Evolutionary conservation across 2,329 filamentous ascomycete genomes (phyloP).

Genomic region (Penicillium sp.): DNA sequence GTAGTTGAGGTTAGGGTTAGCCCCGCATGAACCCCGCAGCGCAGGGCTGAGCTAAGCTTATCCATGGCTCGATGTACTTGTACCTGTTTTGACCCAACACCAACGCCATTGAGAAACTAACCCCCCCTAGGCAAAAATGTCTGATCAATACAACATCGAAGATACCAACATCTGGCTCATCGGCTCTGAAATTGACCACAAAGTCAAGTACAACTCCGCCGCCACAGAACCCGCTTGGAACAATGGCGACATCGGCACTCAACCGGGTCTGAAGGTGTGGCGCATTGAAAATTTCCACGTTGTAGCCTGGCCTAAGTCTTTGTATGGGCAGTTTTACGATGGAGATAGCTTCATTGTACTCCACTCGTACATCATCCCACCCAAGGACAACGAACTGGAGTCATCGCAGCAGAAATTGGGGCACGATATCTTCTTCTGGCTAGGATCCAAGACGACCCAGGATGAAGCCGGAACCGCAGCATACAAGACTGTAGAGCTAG

Average conservation of each 20-base stretch:
- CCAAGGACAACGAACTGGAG: slow-evolving; percentile 15
- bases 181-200: slow-evolving; percentile 61
- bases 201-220: slow-evolving; percentile 64
- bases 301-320: slow-evolving; percentile 55
- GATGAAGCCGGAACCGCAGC: slow-evolving; percentile 67
- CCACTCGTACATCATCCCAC: slow-evolving; percentile 54
- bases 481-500: slow-evolving; percentile 67
- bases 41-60: no score
- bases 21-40: no score
- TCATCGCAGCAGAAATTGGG: slow-evolving; percentile 39
- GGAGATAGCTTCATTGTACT: slow-evolving; percentile 67
- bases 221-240: slow-evolving; percentile 65
- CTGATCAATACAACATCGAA: slow-evolving; percentile 48
- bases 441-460: slow-evolving; percentile 61
- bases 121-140: neutral
- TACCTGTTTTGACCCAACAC: no score
- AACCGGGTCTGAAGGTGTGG: slow-evolving; percentile 59
- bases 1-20: no score
- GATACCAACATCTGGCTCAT: slow-evolving; percentile 67
- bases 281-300: slow-evolving; percentile 66
- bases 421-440: slow-evolving; percentile 69
- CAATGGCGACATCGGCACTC: slow-evolving; percentile 50
- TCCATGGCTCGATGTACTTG: no score
- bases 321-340: slow-evolving; percentile 60
- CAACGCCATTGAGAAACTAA: no score